These are phyloP conservation scores for Oropetium thomaeum DNA, from an alignment of 176 grass and related monocot species.

Conservation along the genomic window DNA sequence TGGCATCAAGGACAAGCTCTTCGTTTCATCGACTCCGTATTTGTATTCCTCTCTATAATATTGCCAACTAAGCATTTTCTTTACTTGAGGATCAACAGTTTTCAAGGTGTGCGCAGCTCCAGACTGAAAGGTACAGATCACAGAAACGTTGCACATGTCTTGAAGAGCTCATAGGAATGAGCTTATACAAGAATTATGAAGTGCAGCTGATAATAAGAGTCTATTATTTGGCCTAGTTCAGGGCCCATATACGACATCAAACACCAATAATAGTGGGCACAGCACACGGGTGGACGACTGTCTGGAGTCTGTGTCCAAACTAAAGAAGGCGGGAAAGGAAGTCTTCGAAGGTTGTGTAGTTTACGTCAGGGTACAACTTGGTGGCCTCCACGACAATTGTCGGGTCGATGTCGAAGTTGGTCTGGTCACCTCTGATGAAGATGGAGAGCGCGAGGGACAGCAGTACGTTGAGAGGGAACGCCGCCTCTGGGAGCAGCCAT, in stretches of 20 bases:
- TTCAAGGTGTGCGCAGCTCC: neutral
- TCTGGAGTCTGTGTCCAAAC: neutral
- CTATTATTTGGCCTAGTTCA: neutral
- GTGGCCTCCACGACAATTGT: slow-evolving; percentile 48
- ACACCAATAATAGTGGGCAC: neutral
- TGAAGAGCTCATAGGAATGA: neutral
- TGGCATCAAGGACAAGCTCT: too few species aligned
- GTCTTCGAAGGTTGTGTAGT: slow-evolving; percentile 52
- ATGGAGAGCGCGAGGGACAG: slow-evolving; percentile 33
- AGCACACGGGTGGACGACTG: neutral
- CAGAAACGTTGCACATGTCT: neutral
- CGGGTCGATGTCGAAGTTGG: slow-evolving; percentile 52
- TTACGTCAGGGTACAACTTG: slow-evolving; percentile 62
- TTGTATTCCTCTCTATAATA: too few species aligned
- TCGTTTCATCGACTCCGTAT: too few species aligned
- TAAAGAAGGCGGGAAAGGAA: slow-evolving; percentile 31
- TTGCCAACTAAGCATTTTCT: too few species aligned
- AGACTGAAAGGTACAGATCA: neutral
- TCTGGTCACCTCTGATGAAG: slow-evolving; percentile 45
- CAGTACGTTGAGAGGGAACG: slow-evolving; percentile 7
- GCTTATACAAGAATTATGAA: neutral
- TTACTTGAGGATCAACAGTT: too few species aligned
- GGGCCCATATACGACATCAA: neutral
- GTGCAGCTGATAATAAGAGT: neutral
- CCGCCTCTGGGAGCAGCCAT: slow-evolving; percentile 10